Conservation (phyloP, 2,329 filamentous ascomycete species). For the Laburnicola sp. region DNA sequence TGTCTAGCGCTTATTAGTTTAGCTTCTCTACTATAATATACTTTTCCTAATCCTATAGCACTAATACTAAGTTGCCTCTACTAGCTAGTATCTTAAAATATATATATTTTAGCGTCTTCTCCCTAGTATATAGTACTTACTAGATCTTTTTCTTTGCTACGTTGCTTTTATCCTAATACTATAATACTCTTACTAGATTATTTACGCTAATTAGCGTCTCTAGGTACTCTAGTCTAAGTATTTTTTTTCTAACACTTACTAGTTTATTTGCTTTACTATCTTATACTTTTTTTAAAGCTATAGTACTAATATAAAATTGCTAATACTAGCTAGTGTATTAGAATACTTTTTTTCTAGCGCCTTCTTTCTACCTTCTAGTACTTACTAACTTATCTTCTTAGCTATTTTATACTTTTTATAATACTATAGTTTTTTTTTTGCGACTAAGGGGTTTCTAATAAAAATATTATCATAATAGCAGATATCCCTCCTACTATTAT, state of each 20-base stretch:
- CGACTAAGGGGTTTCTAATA: no score
- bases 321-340: slow-evolving; percentile 2
- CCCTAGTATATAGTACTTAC: no score
- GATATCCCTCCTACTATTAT: no score
- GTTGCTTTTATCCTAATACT: no score
- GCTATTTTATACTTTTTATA: slow-evolving; percentile 10
- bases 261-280: no score
- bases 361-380: slow-evolving; percentile 3
- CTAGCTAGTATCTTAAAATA: neutral
- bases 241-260: neutral
- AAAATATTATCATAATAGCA: no score
- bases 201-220: neutral
- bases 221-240: neutral
- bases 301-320: no score
- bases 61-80: neutral
- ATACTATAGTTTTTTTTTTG: neutral
- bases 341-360: slow-evolving; percentile 6
- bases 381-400: slow-evolving; percentile 2
- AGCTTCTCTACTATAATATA: slow-evolving; percentile 7
- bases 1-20: slow-evolving; percentile 6
- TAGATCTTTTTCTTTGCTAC: no score
- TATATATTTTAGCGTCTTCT: no score
- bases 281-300: no score
- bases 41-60: slow-evolving; percentile 5
- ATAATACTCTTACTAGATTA: no score